Evolutionary conservation across 352 stramenopile genomes (phyloP).

Genomic region (Thalassiosira livingstoniorum): DNA sequence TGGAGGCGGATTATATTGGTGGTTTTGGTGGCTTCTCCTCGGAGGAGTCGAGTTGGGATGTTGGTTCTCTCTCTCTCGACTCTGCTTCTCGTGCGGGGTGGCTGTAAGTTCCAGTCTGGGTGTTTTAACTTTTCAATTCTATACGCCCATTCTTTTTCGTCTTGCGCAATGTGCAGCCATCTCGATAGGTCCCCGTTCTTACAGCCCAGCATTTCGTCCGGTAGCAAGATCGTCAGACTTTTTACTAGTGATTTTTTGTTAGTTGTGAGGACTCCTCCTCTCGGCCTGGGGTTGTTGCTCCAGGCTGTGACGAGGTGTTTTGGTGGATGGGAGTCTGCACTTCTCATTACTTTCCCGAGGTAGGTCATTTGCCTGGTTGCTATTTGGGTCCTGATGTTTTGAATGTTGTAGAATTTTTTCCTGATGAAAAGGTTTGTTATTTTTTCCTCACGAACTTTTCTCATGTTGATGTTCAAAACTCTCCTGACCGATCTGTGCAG

Average conservation of each 20-base stretch:
- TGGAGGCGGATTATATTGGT: no score
- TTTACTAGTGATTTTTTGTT: no score
- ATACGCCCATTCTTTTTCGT: neutral
- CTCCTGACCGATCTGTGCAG: slow-evolving; percentile 27
- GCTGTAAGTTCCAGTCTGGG: no score
- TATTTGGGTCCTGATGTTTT: slow-evolving; percentile 5
- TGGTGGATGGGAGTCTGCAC: neutral
- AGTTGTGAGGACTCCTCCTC: neutral
- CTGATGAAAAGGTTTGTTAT: slow-evolving; percentile 30
- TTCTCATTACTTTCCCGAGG: slow-evolving; percentile 32
- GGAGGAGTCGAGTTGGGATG: no score
- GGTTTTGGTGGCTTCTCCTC: no score
- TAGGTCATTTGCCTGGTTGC: slow-evolving; percentile 22
- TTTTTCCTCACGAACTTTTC: slow-evolving; percentile 29
- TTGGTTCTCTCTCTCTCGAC: no score
- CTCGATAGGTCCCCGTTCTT: neutral
- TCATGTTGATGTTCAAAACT: slow-evolving; percentile 38
- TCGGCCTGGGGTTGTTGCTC: slow-evolving; percentile 6
- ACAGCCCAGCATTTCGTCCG: no score
- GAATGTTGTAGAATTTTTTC: slow-evolving; percentile 42
- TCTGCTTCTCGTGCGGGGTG: no score
- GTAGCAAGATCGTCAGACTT: no score
- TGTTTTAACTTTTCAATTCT: neutral
- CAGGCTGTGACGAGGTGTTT: slow-evolving; percentile 29
- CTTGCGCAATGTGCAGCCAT: neutral